Percentiles rank a stretch among this genome's conserved stretches.
These are phyloP conservation scores for Pleurotus djamor DNA, from an alignment of 768 basidiomycete species.

Conservation along the genomic window DNA sequence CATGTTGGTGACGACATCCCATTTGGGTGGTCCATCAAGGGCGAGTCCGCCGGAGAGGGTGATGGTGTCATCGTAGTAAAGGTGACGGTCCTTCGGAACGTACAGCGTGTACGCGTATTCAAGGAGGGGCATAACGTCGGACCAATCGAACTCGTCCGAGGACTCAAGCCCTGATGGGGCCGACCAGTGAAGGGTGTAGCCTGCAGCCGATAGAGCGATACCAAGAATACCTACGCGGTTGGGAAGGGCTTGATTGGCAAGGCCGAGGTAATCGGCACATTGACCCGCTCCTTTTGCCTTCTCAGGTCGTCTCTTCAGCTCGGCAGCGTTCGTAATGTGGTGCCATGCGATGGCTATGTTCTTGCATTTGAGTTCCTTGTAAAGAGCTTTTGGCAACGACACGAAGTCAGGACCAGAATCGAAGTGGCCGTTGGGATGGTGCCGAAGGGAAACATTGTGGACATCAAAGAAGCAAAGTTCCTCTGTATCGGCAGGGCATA, in stretches of 20 bases:
- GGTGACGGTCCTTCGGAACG: neutral
- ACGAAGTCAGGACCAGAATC: neutral
- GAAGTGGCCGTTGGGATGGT: neutral
- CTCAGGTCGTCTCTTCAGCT: neutral
- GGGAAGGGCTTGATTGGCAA: conserved; percentile 5
- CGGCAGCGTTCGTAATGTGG: too few relatives aligned
- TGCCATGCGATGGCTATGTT: too few relatives aligned
- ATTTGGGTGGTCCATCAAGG: neutral
- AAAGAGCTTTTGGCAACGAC: neutral
- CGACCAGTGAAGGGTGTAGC: neutral
- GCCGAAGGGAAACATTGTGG: neutral
- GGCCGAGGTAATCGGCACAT: neutral
- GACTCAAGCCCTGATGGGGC: neutral
- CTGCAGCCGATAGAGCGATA: neutral
- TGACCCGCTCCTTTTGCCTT: neutral
- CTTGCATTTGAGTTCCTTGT: neutral
- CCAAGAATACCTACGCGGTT: neutral
- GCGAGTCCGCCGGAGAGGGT: neutral
- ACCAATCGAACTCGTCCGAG: neutral
- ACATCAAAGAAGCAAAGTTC: too few relatives aligned
- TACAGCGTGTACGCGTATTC: neutral
- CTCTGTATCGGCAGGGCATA: too few relatives aligned
- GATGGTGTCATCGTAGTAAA: neutral
- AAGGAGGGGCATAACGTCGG: neutral
- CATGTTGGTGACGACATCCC: neutral